Base-by-base conservation (phyloP, 164 flowering plant genomes). In the Magnolia kwangsiensis region DNA sequence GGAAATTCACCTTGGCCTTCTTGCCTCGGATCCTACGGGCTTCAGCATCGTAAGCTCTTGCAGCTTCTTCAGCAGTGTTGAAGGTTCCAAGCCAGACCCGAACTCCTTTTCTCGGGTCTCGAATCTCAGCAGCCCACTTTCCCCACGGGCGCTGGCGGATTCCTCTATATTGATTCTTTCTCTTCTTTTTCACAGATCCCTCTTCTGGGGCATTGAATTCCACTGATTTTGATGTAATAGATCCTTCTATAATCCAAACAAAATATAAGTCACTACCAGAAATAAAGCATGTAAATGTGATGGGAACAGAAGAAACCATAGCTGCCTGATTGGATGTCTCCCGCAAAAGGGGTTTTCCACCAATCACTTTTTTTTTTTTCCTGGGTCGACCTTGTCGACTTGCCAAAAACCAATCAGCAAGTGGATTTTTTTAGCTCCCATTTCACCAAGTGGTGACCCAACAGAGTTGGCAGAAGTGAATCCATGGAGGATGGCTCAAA, bases 131-230 rank as follows among this genome's bases (percentile, higher is more conserved):
- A 50, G 99, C 99, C 99, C 99, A 96, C 85, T 96, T 96, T 2
- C 99, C 99, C 99, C 99, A 96, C 20, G 99, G 99, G 8, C 98
- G 96, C 80, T 94, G 98, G 11, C 99, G 85, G 72, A 96, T 96
- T 58, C 99, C 99, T 71, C 99, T 81, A 37, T 87, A 96, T 78
- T 91, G 97, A 80, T 96, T 94, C 90, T 96, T 96, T 84, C 98
- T 90, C 90, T 94, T 96, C 75, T 96, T 85, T 81, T 90, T 93
- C 1, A 90, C 87, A 74, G 89, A 84, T 79, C 87, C 91, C 74
- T 92, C 97, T 75, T 88, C 89, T 78, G 85, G 87, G 58, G 85
- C 88, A 75, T 79, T 86, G 81, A 78, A 84, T 63, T 93, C 93
- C 71, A 75, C 81, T 79, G 88, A 14, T 73, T 89, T 90, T 13